phyloP scores from a whole-genome alignment of 441 rosid genomes.

The Euphorbia neoarborescens region DNA sequence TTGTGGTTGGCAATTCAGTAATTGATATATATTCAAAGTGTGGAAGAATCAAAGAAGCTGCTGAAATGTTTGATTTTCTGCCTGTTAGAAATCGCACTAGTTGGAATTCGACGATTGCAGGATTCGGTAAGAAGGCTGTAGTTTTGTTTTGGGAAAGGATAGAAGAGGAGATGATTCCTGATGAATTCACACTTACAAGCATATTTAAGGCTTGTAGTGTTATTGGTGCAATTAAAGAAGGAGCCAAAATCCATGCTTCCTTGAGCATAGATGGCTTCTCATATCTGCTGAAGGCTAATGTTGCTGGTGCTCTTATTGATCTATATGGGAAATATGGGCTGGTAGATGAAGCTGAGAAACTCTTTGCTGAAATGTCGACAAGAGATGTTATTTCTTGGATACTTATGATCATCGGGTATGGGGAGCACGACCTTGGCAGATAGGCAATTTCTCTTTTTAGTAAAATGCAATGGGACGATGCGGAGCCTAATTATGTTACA shows the following conservation, averaged over 20 bases:
- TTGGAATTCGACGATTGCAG: conserved; percentile 73
- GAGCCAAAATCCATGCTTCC: conserved; percentile 56
- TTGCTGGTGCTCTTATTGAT: conserved; percentile 66
- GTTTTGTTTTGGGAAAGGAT: conserved; percentile 47
- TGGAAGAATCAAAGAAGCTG: conserved; percentile 53
- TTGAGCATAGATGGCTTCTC: conserved; percentile 52
- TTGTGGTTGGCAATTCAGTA: conserved; percentile 66
- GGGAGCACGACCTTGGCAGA: conserved; percentile 73
- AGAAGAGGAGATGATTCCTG: conserved; percentile 37
- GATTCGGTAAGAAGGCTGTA: conserved; percentile 48
- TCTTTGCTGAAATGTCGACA: conserved; percentile 45
- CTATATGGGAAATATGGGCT: conserved; percentile 63
- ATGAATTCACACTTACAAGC: conserved; percentile 63
- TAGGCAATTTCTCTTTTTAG: conserved; percentile 45
- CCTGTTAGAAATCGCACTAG: conserved; percentile 41
- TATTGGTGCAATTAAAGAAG: conserved; percentile 42
- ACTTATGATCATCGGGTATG: conserved; percentile 75
- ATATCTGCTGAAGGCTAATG: conserved; percentile 29
- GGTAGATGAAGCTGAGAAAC: conserved; percentile 41
- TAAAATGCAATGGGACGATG: conserved; percentile 39
- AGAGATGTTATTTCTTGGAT: conserved; percentile 83
- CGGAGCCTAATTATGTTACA: conserved; percentile 67
- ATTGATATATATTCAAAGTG: conserved; percentile 74
- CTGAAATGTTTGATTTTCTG: conserved; percentile 40
- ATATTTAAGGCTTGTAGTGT: conserved; percentile 57